Conservation (phyloP, 2,329 filamentous ascomycete species). For the Penicillium sp. region DNA sequence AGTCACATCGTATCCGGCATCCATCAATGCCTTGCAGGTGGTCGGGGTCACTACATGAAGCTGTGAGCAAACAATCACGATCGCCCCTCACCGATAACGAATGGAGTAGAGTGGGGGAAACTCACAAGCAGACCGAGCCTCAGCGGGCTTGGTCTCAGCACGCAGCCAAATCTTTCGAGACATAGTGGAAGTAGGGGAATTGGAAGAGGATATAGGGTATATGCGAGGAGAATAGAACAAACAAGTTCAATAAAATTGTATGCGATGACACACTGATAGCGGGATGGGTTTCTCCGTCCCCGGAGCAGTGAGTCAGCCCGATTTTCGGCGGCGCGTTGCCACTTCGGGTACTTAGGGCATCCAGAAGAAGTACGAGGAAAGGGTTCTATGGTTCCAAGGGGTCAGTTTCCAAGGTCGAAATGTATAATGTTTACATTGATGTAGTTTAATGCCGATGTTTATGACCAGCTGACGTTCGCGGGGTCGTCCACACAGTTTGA, state of each 20-base stretch:
- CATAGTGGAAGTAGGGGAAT: conserved; percentile 21
- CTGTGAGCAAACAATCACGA: conserved; percentile 10
- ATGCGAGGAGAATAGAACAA: conserved; percentile 10
- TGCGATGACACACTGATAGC: conserved; percentile 33
- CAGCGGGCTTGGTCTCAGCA: conserved; percentile 60
- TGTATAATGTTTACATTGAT: not conserved
- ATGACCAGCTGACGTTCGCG: not conserved
- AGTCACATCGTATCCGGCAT: conserved; percentile 67
- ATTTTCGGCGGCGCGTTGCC: conserved; percentile 1
- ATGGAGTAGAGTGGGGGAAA: conserved; percentile 4
- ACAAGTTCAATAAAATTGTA: conserved; percentile 9
- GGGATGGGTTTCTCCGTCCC: conserved; percentile 36
- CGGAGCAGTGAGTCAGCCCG: conserved; percentile 25
- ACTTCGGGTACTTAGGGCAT: conserved; percentile 3
- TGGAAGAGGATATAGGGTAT: not conserved
- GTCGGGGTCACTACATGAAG: conserved; percentile 45
- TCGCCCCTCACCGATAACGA: conserved; percentile 2
- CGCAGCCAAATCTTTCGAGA: conserved; percentile 52
- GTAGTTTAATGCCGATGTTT: not conserved
- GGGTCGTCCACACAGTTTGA: not conserved
- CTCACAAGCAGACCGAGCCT: conserved; percentile 54
- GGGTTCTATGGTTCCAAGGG: not conserved
- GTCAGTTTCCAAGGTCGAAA: not conserved
- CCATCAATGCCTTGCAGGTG: conserved; percentile 62
- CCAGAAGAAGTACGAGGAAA: not conserved